Conservation (phyloP, 2,329 filamentous ascomycete genomes). For the Volutella citrinella region DNA sequence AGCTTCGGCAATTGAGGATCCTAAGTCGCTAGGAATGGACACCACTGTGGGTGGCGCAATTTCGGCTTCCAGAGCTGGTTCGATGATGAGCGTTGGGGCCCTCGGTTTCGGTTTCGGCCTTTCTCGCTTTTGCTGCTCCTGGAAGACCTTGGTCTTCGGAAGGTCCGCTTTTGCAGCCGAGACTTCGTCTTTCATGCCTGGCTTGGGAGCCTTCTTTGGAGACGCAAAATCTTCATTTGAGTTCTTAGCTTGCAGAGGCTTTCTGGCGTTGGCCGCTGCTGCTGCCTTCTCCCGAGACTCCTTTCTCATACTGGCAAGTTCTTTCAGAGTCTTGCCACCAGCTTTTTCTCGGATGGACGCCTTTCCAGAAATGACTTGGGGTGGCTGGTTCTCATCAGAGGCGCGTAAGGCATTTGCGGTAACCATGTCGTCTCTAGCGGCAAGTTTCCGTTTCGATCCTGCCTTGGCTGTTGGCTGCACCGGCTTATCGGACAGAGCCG, state of each 20-base stretch:
- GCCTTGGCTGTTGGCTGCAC: slow-evolving; percentile 35
- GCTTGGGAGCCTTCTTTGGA: slow-evolving; percentile 49
- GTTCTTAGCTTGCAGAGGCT: slow-evolving; percentile 54
- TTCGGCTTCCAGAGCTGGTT: slow-evolving; percentile 15
- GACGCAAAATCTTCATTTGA: slow-evolving; percentile 59
- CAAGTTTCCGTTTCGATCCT: slow-evolving; percentile 58
- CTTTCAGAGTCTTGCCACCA: slow-evolving; percentile 43
- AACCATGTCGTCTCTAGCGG: slow-evolving; percentile 52
- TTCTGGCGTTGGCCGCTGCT: slow-evolving; percentile 35
- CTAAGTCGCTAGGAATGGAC: slow-evolving; percentile 17
- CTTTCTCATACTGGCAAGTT: slow-evolving; percentile 40
- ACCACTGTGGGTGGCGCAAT: slow-evolving; percentile 14
- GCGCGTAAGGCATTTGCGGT: slow-evolving; percentile 23
- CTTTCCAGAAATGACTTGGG: slow-evolving; percentile 21
- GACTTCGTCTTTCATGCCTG: slow-evolving; percentile 32
- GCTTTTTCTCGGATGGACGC: slow-evolving; percentile 32
- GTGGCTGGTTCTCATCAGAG: slow-evolving; percentile 27
- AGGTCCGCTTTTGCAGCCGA: slow-evolving; percentile 38
- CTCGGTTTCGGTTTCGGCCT: slow-evolving; percentile 26
- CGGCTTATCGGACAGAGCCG: slow-evolving; percentile 8
- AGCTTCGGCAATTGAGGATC: slow-evolving; percentile 34
- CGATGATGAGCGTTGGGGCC: slow-evolving; percentile 15
- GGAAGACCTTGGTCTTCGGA: slow-evolving; percentile 22
- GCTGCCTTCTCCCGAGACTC: slow-evolving; percentile 35
- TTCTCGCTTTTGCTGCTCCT: slow-evolving; percentile 25